Percentiles rank a stretch among this genome's conserved stretches.
Evolutionary conservation across 768 basidiomycete species (phyloP).

Genomic region (Lepiota venenata): DNA sequence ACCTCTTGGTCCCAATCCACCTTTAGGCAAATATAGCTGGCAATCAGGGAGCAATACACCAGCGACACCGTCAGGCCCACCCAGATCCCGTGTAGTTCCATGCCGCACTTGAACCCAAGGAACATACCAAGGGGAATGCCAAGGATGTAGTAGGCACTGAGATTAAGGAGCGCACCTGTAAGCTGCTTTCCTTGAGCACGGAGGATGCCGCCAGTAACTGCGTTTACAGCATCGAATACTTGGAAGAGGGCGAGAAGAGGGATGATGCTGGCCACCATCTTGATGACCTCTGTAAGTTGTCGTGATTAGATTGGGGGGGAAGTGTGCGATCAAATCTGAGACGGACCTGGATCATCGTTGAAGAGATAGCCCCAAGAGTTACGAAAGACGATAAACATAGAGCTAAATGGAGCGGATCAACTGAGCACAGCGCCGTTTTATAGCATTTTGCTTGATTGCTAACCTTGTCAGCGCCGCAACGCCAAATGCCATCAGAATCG

Average conservation of each 20-base stretch:
- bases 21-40: slow-evolving; percentile 47
- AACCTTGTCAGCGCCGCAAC: slow-evolving; percentile 71
- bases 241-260: slow-evolving; percentile 80
- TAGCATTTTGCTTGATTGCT: slow-evolving; percentile 7
- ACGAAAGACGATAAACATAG: slow-evolving; percentile 57
- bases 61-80: slow-evolving; percentile 72
- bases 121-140: slow-evolving; percentile 83
- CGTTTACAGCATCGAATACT: slow-evolving; percentile 76
- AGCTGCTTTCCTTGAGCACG: slow-evolving; percentile 82
- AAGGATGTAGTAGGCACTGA: slow-evolving; percentile 78
- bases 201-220: slow-evolving; percentile 72
- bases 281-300: slow-evolving; percentile 58
- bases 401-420: slow-evolving; percentile 28
- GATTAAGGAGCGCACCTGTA: slow-evolving; percentile 74
- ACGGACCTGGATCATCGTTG: slow-evolving; percentile 60
- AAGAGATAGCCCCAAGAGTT: slow-evolving; percentile 72
- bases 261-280: slow-evolving; percentile 62
- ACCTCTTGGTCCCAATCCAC: slow-evolving; percentile 75
- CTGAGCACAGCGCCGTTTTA: background rate
- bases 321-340: background rate
- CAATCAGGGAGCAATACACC: slow-evolving; percentile 51
- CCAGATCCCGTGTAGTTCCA: slow-evolving; percentile 79
- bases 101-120: slow-evolving; percentile 59
- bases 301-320: no score
- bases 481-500: slow-evolving; percentile 62